Percentiles rank a stretch among this genome's conserved stretches.
phyloP scores from a whole-genome alignment of 768 basidiomycete genomes.

The Cyclocybe cylindracea region DNA sequence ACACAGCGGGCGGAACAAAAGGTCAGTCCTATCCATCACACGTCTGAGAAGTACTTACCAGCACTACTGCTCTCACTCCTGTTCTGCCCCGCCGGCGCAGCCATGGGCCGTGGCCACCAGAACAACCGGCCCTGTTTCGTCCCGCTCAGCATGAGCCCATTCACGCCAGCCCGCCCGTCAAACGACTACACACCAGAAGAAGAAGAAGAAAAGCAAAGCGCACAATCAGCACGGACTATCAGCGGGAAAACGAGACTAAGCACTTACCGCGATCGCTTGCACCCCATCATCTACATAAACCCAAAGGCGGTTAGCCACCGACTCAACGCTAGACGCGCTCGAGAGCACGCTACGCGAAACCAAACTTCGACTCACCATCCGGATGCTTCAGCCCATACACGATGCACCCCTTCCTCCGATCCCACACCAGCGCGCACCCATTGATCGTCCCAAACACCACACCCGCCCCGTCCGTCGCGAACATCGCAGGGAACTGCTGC shows the following conservation, averaged over 20 bases:
- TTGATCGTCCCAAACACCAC: constrained; percentile 60
- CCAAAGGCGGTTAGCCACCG: not conserved
- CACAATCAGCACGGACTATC: constrained; percentile 7
- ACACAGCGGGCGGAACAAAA: too few relatives aligned
- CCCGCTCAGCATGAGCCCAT: constrained; percentile 54
- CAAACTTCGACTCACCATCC: constrained; percentile 45
- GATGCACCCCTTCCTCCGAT: constrained; percentile 50
- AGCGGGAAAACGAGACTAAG: constrained; percentile 1
- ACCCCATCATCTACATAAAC: constrained; percentile 36
- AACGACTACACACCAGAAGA: constrained; percentile 36
- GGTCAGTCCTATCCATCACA: too few relatives aligned
- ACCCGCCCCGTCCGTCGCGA: constrained; percentile 50
- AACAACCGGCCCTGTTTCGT: constrained; percentile 54
- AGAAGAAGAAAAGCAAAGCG: not conserved
- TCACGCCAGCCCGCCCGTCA: constrained; percentile 41
- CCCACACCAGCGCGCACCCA: constrained; percentile 63
- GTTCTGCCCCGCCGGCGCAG: constrained; percentile 29
- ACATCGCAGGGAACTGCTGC: constrained; percentile 47
- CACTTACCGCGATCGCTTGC: constrained; percentile 42
- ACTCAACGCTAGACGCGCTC: too few relatives aligned
- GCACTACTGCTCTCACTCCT: constrained; percentile 5
- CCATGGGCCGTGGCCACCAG: constrained; percentile 54
- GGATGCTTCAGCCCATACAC: constrained; percentile 64
- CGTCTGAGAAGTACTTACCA: constrained; percentile 3
- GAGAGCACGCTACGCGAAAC: too few relatives aligned